Evolutionary conservation across 768 basidiomycete species (phyloP), one percentile per base, ranked within the genome.

Genomic region (Obba rivulosa): DNA sequence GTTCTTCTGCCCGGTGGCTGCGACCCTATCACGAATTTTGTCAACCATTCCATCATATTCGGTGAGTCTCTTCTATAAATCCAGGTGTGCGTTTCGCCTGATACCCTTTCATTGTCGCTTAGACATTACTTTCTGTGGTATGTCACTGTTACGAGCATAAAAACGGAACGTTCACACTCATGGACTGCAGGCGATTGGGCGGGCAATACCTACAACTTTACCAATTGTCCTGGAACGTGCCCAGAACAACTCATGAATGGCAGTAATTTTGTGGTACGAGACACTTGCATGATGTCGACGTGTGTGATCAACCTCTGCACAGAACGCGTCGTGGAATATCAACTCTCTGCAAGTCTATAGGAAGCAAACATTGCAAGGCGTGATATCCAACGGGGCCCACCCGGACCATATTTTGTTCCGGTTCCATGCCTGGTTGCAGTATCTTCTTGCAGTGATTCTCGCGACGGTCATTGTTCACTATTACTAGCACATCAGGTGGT

Each of bases 121-220:
- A 89, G 87, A 90, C 61, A 87, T 89, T 55, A 90, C 87, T 2
- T 86, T 89, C 56, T 90, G 88, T 57, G 87, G 87, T 82, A 62
- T 17, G 44, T 20, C 43, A 38, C 11, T n/a, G n/a, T n/a, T 43
- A 3, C 9, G n/a, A 9, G 22, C 21, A 28, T 20, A 34, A 10
- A 28, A 4, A 25, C 34, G 34, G 21, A 21, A 34, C 43, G 24
- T 16, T 31, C 20, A 7, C 17, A 31, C 21, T 28, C 43, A 37
- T 41, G 23, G 18, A 46, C 9, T 52, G 11, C 42, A 87, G 84
- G 83, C 56, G 87, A 88, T 65, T 89, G 87, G 88, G 88, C 88
- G 14, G 87, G 87, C 22, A 87, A 88, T 61, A 81, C 84, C 4
- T 89, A 89, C 57, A 75, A 78, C 4, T 84, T 84, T 9, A 81